These are phyloP conservation scores for Voacanga thouarsii DNA, from an alignment of 257 asterid species.

Conservation along the genomic window DNA sequence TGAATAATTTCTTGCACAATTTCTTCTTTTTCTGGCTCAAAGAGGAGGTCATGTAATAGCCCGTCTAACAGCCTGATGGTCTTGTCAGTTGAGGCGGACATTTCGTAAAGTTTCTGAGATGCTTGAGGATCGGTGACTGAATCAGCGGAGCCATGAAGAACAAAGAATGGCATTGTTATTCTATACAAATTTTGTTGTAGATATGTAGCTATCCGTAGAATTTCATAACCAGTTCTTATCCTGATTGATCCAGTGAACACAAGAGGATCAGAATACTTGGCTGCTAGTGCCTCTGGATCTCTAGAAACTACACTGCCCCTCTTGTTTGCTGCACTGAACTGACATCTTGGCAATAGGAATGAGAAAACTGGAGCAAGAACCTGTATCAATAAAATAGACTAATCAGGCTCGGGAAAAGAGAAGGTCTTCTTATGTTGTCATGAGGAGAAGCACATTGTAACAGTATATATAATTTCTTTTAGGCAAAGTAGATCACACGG, in stretches of 20 bases:
- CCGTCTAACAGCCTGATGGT: slow-evolving; percentile 64
- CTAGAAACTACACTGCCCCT: slow-evolving; percentile 57
- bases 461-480: background rate
- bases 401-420: background rate
- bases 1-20: slow-evolving; percentile 44
- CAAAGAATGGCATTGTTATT: slow-evolving; percentile 64
- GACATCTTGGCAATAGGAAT: slow-evolving; percentile 72
- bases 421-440: background rate
- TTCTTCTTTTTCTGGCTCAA: slow-evolving; percentile 79
- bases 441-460: background rate
- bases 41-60: slow-evolving; percentile 77
- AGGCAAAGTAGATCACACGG: no score
- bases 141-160: slow-evolving; percentile 83
- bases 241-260: slow-evolving; percentile 89
- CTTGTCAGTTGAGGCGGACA: slow-evolving; percentile 79
- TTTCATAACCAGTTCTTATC: slow-evolving; percentile 83
- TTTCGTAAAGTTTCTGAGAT: slow-evolving; percentile 61
- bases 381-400: slow-evolving; percentile 25
- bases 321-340: slow-evolving; percentile 90
- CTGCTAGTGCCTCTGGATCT: slow-evolving; percentile 77
- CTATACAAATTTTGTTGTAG: slow-evolving; percentile 64
- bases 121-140: slow-evolving; percentile 78
- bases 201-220: slow-evolving; percentile 49
- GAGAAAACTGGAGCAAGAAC: slow-evolving; percentile 78
- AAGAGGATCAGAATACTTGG: slow-evolving; percentile 87